Percentiles rank a stretch among this genome's conserved stretches.
phyloP scores from a whole-genome alignment of 2,329 filamentous ascomycete genomes.

The Gremmenia infestans region DNA sequence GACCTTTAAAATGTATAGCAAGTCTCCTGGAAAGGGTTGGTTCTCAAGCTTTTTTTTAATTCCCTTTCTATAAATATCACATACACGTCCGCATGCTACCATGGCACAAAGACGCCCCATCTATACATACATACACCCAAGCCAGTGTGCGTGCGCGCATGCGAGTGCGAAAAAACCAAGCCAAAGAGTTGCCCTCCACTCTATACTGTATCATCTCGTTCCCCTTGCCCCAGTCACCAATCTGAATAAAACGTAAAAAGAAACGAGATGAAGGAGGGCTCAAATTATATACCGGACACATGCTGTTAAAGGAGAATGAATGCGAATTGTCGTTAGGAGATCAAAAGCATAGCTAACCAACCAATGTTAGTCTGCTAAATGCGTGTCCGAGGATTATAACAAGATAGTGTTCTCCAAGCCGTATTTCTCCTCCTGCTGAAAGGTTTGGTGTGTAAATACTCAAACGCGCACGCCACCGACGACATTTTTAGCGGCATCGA shows the following conservation, averaged over 20 bases:
- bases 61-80: background rate
- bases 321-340: background rate
- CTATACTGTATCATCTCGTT: background rate
- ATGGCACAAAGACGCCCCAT: background rate
- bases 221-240: background rate
- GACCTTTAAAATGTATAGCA: background rate
- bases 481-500: conserved; percentile 28
- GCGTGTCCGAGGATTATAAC: conserved; percentile 2
- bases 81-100: background rate
- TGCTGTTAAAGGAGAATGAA: background rate
- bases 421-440: background rate
- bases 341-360: background rate
- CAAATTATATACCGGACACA: conserved; percentile 1
- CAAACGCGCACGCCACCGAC: conserved; percentile 10
- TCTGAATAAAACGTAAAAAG: background rate
- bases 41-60: background rate
- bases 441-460: background rate
- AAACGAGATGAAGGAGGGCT: background rate
- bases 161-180: background rate
- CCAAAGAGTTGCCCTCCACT: background rate
- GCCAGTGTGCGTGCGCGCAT: background rate
- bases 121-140: background rate
- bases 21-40: background rate
- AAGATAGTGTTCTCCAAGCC: conserved; percentile 1
- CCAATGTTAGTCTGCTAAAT: background rate